Percentiles rank a stretch among this genome's conserved stretches.
These are phyloP conservation scores for Theobroma cacao DNA, from an alignment of 345 rosid genomes.

Conservation along the genomic window DNA sequence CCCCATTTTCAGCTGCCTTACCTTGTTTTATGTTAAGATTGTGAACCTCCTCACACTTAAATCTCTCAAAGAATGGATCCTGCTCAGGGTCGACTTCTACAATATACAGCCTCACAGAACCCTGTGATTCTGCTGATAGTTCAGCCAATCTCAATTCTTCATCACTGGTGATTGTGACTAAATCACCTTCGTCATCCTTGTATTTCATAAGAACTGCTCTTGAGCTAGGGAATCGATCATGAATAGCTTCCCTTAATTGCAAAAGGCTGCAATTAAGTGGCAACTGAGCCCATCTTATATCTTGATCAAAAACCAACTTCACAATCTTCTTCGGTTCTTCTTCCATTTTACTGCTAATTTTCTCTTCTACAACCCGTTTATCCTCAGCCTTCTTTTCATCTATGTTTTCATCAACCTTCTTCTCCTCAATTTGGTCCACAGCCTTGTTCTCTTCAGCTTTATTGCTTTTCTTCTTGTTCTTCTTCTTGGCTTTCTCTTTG, in stretches of 20 bases:
- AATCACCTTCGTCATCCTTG: conserved; percentile 88
- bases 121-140: conserved; percentile 44
- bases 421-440: conserved; percentile 30
- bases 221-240: conserved; percentile 63
- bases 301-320: conserved; percentile 73
- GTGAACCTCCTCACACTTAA: conserved; percentile 22
- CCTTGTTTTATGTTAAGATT: conserved; percentile 11
- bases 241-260: conserved; percentile 66
- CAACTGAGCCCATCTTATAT: conserved; percentile 72
- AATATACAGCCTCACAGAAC: conserved; percentile 54
- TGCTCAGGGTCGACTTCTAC: conserved; percentile 61
- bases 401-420: conserved; percentile 30
- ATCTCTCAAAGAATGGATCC: conserved; percentile 52
- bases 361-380: conserved; percentile 56
- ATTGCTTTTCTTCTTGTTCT: conserved; percentile 37
- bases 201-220: conserved; percentile 74
- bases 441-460: conserved; percentile 31
- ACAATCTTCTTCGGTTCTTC: conserved; percentile 51
- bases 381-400: conserved; percentile 49
- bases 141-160: conserved; percentile 84
- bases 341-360: conserved; percentile 31
- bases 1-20: conserved; percentile 26
- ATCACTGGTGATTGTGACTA: conserved; percentile 75
- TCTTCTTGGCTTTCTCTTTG: conserved; percentile 45
- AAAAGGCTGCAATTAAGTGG: conserved; percentile 67